Evolutionary conservation across 2,329 filamentous ascomycete genomes (phyloP).

Genomic region (Lachnellula occidentalis): DNA sequence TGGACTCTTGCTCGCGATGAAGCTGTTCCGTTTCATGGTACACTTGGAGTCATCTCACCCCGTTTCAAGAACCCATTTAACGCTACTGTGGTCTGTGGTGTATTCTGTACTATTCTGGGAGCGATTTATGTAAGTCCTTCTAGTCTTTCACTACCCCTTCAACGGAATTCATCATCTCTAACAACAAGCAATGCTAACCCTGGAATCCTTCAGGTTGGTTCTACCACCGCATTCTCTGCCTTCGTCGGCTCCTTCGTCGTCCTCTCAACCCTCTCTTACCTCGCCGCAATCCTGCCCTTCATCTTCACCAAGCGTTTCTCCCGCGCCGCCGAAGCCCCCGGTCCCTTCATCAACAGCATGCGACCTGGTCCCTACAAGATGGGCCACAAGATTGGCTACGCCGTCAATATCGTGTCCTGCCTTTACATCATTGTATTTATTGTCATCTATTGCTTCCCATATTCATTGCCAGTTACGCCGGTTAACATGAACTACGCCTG

Average conservation of each 20-base stretch:
- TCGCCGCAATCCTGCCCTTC: constrained; percentile 57
- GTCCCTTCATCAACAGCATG: constrained; percentile 33
- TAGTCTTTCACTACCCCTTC: too few relatives aligned
- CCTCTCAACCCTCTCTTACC: constrained; percentile 50
- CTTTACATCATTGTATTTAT: constrained; percentile 55
- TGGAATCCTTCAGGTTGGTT: constrained; percentile 50
- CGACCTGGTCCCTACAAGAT: constrained; percentile 55
- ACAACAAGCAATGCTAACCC: background rate
- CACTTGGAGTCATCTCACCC: constrained; percentile 42
- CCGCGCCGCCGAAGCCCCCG: background rate
- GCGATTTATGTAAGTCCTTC: constrained; percentile 36
- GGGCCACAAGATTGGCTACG: constrained; percentile 41
- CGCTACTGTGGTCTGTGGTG: constrained; percentile 46
- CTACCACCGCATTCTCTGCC: constrained; percentile 59
- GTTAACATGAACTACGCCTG: constrained; percentile 49
- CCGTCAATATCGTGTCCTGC: constrained; percentile 46
- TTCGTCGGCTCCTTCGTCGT: constrained; percentile 58
- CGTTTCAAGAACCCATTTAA: constrained; percentile 47
- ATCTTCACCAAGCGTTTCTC: constrained; percentile 39
- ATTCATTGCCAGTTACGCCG: constrained; percentile 39
- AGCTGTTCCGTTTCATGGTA: constrained; percentile 47
- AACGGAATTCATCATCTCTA: background rate
- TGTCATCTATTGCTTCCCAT: constrained; percentile 59
- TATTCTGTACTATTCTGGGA: constrained; percentile 51
- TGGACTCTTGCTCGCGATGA: constrained; percentile 57